Conservation (phyloP, 768 basidiomycete genomes). For the Termitomyces sp. region DNA sequence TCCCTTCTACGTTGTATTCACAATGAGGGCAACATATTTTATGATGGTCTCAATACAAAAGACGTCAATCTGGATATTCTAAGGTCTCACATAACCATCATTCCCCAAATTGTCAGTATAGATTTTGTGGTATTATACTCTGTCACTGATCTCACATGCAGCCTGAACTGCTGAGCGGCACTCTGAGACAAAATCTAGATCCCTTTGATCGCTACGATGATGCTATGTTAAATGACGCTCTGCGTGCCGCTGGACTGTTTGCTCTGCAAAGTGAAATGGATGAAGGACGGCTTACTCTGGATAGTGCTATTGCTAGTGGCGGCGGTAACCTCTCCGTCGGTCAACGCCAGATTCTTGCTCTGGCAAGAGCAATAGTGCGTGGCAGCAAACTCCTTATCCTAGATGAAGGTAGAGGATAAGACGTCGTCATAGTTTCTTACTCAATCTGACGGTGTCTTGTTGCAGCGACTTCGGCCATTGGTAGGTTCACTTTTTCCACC, state of each 20-base stretch:
- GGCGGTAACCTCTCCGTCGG: constrained; percentile 75
- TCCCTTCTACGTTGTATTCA: constrained; percentile 53
- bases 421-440: constrained; percentile 19
- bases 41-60: constrained; percentile 45
- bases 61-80: constrained; percentile 50
- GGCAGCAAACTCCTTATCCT: constrained; percentile 56
- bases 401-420: constrained; percentile 43
- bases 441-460: constrained; percentile 23
- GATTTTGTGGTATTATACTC: not conserved
- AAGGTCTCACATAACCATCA: constrained; percentile 55
- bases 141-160: constrained; percentile 8
- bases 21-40: constrained; percentile 49
- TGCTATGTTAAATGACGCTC: constrained; percentile 29
- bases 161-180: constrained; percentile 54
- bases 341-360: constrained; percentile 64
- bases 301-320: constrained; percentile 41
- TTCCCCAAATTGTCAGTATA: constrained; percentile 38
- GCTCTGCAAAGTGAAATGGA: constrained; percentile 35
- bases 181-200: constrained; percentile 62
- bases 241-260: constrained; percentile 34
- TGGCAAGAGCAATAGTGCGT: constrained; percentile 57
- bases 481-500: constrained; percentile 20
- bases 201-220: constrained; percentile 59
- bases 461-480: constrained; percentile 41
- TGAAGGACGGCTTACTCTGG: constrained; percentile 43